phyloP scores from a whole-genome alignment of 441 rosid species.

The Flueggea neowawraea region DNA sequence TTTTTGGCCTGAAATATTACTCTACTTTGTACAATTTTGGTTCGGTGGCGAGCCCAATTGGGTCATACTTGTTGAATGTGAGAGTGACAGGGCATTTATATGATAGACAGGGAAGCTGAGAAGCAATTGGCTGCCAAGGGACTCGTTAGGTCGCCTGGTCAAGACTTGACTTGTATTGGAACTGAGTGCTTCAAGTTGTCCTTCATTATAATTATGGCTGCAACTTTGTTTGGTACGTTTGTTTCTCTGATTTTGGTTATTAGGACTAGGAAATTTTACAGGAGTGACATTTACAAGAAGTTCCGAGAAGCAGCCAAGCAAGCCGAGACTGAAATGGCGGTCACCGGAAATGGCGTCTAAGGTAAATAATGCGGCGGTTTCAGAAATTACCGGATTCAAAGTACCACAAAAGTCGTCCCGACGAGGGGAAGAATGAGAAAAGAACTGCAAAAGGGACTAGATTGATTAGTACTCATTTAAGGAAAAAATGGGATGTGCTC shows the following conservation, averaged over 20 bases:
- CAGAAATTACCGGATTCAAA: too few relatives aligned
- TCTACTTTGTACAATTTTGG: constrained; percentile 62
- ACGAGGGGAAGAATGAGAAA: too few relatives aligned
- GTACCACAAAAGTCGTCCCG: too few relatives aligned
- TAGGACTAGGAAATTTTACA: constrained; percentile 74
- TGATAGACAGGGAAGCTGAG: constrained; percentile 45
- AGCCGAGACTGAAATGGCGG: constrained; percentile 46
- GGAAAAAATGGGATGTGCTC: too few relatives aligned
- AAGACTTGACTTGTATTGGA: constrained; percentile 53
- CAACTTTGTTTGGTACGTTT: constrained; percentile 59
- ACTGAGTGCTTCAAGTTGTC: constrained; percentile 61
- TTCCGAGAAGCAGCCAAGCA: constrained; percentile 50
- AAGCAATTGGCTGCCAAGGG: constrained; percentile 49
- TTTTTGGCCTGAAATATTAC: constrained; percentile 68
- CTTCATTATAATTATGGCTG: constrained; percentile 62
- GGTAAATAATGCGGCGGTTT: too few relatives aligned
- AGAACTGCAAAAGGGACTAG: too few relatives aligned
- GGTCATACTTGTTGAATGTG: constrained; percentile 52
- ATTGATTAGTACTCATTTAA: too few relatives aligned
- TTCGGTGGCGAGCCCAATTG: constrained; percentile 57
- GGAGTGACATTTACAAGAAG: constrained; percentile 74
- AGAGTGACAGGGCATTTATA: constrained; percentile 54
- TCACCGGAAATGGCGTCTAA: neutral
- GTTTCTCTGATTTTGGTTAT: constrained; percentile 57
- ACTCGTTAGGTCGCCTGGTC: constrained; percentile 10